Evolutionary conservation across 345 rosid genomes (phyloP), one percentile per base, ranked within the genome.

Genomic region (Bretschneidera sinensis): DNA sequence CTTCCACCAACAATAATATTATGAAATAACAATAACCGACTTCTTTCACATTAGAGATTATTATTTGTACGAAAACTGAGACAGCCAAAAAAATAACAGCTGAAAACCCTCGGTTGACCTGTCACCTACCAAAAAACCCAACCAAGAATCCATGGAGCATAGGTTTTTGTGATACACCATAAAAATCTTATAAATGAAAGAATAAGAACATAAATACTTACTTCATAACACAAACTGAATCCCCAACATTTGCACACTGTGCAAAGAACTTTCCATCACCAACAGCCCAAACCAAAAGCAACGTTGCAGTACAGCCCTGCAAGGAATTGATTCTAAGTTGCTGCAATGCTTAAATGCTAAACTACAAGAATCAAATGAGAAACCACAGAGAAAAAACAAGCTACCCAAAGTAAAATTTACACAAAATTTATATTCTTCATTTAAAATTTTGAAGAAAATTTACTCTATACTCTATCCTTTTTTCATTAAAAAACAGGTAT

Each of bases 291-390:
- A 95, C 79, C 74, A 91, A 81, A 72, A 91, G 99, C 70, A 86
- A 63, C 0, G 99, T 91, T 68, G 95, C 95, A 17, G 98, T 83
- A 78, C 99, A 95, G 65, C 99, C 98, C 99, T 91, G 88, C 66
- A 81, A 54, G 47, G 43, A 64, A 64, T 24, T 11, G 23, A 14
- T 45, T 45, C n/a, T n/a, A n/a, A n/a, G n/a, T n/a, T n/a, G n/a
- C 35, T 31, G 9, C 35, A 31, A 4, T 31, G 9, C 9, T 4
- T 4, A 4, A 9, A 31, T 4, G 35, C 35, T 31, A 31, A 31
- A 31, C 35, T 4, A 31, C 35, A 31, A 4, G n/a, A 4, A 31
- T 31, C 35, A 31, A 31, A 31, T 31, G 4, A 9, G 35, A 31
- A 31, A 9, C 35, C 4, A 31, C 35, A 31, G 9, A 31, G 9